phyloP scores from a whole-genome alignment of 78 protist genomes.

The Chrysochromulina parva region DNA sequence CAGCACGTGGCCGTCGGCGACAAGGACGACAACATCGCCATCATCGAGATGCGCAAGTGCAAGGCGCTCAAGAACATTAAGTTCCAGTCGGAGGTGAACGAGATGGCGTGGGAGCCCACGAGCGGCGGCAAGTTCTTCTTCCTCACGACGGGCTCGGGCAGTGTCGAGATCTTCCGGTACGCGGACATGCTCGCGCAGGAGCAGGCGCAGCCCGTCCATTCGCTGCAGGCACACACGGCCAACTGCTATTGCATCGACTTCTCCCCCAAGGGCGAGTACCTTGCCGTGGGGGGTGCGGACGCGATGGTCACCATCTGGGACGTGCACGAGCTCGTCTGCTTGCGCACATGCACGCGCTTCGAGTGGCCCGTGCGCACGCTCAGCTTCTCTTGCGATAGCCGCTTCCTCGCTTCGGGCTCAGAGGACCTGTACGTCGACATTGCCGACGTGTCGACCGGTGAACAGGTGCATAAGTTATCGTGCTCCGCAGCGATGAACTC shows the following conservation, averaged over 20 bases:
- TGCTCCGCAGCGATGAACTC: not conserved
- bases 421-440: conserved; percentile 34
- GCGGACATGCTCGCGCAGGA: not conserved
- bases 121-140: not conserved
- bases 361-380: conserved; percentile 43
- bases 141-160: conserved; percentile 24
- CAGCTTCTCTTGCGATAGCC: not conserved
- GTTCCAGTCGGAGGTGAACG: conserved; percentile 36
- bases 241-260: conserved; percentile 49
- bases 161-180: not conserved
- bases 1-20: conserved; percentile 39
- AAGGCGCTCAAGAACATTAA: not conserved
- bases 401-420: conserved; percentile 31
- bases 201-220: too few relatives aligned
- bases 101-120: conserved; percentile 33
- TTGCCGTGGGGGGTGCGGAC: conserved; percentile 56
- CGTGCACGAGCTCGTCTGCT: not conserved
- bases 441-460: not conserved
- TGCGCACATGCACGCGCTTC: not conserved
- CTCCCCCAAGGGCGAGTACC: not conserved
- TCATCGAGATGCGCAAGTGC: conserved; percentile 26
- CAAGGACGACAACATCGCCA: conserved; percentile 26
- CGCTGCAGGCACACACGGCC: conserved; percentile 20
- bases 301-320: conserved; percentile 31
- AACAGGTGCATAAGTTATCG: not conserved